These are phyloP conservation scores for Peniophora sp. DNA, from an alignment of 1,284 basidiomycete genomes.

Conservation along the genomic window DNA sequence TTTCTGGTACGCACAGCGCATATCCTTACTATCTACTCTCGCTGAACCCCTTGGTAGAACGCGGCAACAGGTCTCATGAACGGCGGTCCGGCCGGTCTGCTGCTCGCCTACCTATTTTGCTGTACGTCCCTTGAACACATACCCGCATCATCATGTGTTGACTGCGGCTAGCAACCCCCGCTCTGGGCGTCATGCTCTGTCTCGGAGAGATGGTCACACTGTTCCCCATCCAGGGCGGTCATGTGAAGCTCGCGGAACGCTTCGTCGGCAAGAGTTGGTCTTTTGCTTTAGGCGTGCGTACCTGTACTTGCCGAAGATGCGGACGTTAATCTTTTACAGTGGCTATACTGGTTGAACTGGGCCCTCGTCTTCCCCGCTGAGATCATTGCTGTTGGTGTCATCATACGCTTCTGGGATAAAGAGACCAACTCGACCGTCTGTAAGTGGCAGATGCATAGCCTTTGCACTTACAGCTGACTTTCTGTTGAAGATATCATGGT, in stretches of 20 bases:
- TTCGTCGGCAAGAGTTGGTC: conserved; percentile 20
- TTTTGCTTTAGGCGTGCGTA: not conserved
- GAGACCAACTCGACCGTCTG: conserved; percentile 10
- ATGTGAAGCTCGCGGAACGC: conserved; percentile 41
- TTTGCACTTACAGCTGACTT: not conserved
- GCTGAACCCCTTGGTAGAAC: conserved; percentile 11
- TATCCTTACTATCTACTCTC: not conserved
- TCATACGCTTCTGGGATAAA: conserved; percentile 17
- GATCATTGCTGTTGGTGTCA: conserved; percentile 19
- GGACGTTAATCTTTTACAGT: not conserved
- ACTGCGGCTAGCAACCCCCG: conserved; percentile 19
- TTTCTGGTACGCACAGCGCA: conserved; percentile 22
- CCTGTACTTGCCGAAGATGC: no score
- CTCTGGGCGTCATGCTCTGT: conserved; percentile 19
- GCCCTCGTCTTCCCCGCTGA: conserved; percentile 13
- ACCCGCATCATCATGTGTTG: no score
- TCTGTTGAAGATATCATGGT: not conserved
- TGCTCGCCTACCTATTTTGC: conserved; percentile 21
- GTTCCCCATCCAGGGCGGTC: conserved; percentile 34
- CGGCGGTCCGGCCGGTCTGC: conserved; percentile 23
- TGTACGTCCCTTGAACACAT: no score
- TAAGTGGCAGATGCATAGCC: conserved; percentile 4
- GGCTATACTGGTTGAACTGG: not conserved
- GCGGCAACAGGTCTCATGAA: conserved; percentile 19
- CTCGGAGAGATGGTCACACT: conserved; percentile 27